Evolutionary conservation across 225 moss, liverwort and hornwort genomes (phyloP), one percentile per base, ranked within the genome.

Genomic region (Antitrichia curtipendula): DNA sequence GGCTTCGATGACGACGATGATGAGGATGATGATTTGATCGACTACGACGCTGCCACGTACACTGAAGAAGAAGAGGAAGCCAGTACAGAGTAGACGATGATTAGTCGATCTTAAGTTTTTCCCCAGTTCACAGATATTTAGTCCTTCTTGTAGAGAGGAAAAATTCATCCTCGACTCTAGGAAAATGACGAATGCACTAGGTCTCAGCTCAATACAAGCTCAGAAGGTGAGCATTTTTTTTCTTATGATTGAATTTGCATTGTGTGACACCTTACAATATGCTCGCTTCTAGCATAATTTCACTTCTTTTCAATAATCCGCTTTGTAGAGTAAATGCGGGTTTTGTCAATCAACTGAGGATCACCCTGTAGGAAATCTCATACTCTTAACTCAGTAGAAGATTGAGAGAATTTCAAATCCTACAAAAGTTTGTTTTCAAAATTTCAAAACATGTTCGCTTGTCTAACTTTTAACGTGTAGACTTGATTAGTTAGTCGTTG

Each of bases 1-100:
- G 96, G 96, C 47, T 98, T 98, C 76, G 98, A 98, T 53, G 97
- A 98, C 82, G 98, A 96, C 77, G 94, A 92, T 56, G 92, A 91
- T 8, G 96, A 93, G 71, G 97, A 96, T 60, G 95, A 95, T 40
- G 95, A 97, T 36, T 87, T 88, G 65, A 95, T 96, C 56, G 97
- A 96, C 64, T 97, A 97, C 68, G 98, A 98, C 66, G 54, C 94
- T 32, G 91, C 95, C 21, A 88, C 95, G 13, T 95, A 89, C 82
- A 88, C 86, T n/a, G 96, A 95, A 86, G 96, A 94, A 85, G 96
- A 90, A 47, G 93, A 93, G 59, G 93, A 86, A 66, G 74, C 68
- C 68, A 69, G 84, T 31, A 58, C 86, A 81, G 90, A 92, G 81
- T 88, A 92, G 91, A 86, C 75, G 84, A 88, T 76, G 81, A 81